These are phyloP conservation scores for Trypanosomatidae sp. DNA, from an alignment of 208 protist genomes.

Conservation along the genomic window DNA sequence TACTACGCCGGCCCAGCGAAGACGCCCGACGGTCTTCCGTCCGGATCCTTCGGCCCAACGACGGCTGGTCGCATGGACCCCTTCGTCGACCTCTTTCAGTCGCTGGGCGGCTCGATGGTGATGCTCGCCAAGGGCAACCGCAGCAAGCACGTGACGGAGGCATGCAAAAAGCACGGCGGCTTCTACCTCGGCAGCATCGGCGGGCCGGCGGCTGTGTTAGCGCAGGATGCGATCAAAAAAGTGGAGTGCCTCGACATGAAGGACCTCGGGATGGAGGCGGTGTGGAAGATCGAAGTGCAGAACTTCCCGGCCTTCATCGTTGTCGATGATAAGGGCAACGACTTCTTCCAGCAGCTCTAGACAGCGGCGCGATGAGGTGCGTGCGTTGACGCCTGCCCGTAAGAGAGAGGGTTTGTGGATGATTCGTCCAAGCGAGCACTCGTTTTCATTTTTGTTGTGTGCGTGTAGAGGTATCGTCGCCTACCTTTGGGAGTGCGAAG, in stretches of 20 bases:
- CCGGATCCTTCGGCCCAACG: constrained; percentile 97
- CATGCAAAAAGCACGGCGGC: constrained; percentile 95
- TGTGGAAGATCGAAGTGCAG: constrained; percentile 96
- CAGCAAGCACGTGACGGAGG: constrained; percentile 86
- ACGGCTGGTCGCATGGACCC: constrained; percentile 97
- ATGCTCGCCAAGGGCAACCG: constrained; percentile 98
- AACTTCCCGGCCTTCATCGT: constrained; percentile 98
- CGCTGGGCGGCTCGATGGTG: constrained; percentile 88
- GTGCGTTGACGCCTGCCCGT: background rate
- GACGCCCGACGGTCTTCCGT: constrained; percentile 92
- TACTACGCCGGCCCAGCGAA: constrained; percentile 99
- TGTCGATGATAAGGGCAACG: constrained; percentile 98
- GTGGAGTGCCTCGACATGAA: constrained; percentile 92
- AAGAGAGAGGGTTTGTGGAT: background rate
- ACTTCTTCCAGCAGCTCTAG: constrained; percentile 93
- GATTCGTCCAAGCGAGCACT: background rate
- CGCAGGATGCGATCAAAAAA: constrained; percentile 92
- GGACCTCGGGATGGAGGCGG: constrained; percentile 93
- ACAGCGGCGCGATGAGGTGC: background rate
- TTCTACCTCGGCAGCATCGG: constrained; percentile 98
- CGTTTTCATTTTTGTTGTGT: background rate
- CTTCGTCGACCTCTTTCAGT: constrained; percentile 95
- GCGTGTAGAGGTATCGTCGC: background rate
- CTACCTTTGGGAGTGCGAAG: background rate
- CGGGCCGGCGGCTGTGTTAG: constrained; percentile 96